Evolutionary conservation across 2,329 filamentous ascomycete species (phyloP).

Genomic region (Escovopsis sp.): DNA sequence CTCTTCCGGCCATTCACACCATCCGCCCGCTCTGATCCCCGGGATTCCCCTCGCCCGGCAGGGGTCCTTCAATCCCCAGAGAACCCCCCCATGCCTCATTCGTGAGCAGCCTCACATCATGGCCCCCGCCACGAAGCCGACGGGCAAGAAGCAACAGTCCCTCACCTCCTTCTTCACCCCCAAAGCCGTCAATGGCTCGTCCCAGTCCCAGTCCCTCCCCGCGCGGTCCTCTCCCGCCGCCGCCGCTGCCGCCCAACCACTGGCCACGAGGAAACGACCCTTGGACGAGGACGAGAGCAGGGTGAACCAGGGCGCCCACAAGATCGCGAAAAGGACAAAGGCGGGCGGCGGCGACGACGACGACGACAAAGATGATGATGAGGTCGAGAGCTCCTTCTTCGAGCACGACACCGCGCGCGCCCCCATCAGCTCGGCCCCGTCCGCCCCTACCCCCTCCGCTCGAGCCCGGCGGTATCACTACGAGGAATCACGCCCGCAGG

Average conservation of each 20-base stretch:
- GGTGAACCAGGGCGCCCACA: not conserved
- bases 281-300: constrained; percentile 32
- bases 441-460: constrained; percentile 13
- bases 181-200: constrained; percentile 35
- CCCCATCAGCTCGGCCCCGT: not conserved
- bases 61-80: not conserved
- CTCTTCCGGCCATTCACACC: too few relatives aligned
- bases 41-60: not conserved
- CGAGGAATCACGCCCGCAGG: constrained; percentile 27
- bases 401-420: not conserved
- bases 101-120: constrained; percentile 10
- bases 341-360: constrained; percentile 21
- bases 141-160: constrained; percentile 58
- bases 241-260: constrained; percentile 12
- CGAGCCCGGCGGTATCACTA: constrained; percentile 41
- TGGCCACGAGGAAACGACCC: constrained; percentile 33
- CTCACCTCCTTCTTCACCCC: constrained; percentile 77
- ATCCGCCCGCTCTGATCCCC: too few relatives aligned
- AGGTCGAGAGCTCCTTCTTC: constrained; percentile 22
- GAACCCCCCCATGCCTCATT: not conserved
- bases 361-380: constrained; percentile 23
- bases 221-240: constrained; percentile 10
- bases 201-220: constrained; percentile 19
- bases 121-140: constrained; percentile 23
- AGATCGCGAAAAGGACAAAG: constrained; percentile 13